Evolutionary conservation across 768 basidiomycete species (phyloP), one percentile per base, ranked within the genome.

Genomic region (Boletus vinaceobasis): DNA sequence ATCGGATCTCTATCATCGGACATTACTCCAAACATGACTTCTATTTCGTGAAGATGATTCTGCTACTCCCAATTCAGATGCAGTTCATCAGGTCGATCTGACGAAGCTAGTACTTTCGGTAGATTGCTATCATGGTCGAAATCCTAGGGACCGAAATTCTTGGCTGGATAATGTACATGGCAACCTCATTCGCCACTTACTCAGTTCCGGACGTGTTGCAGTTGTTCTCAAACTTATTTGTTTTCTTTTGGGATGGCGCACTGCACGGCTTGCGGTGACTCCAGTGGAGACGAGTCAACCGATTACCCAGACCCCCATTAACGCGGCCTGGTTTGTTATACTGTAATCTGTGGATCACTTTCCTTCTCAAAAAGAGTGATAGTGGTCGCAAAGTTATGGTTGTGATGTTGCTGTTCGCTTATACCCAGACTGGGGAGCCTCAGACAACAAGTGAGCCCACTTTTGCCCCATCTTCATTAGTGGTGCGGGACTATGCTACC

Each of bases 151-250:
- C 77, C 3, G 70, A 73, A 35, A 56, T 74, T 43, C 62, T 78
- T 44, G 79, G 77, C 49, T 77, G 74, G 74, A 48, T 77, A 14
- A 59, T 75, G 53, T 71, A 67, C 57, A 77, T 79, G 38, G 71
- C 75, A 26, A 69, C 72, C 4, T 77, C 76, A n/a, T 78, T 76
- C 56, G 77, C 78, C 23, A 23, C 23, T 4, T 23, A 23, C 23
- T 23, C 23, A 23, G 23, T 23, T 23, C 23, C 23, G 23, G 23
- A 23, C 4, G 23, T 23, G 23, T 23, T 23, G 23, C 23, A 4
- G 23, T 23, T 23, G 76, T 9, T 77, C 78, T 10, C 79, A 80
- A 59, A 70, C 65, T 48, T 79, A 29, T 79, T 77, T 46, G 77
- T 77, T 27, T 76, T 79, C 61, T 66, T 63, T 9, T 55, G 75